Percentiles rank a stretch among this genome's conserved stretches.
Evolutionary conservation across 208 protist genomes (phyloP).

Genomic region (Trichomonas vaginalis): DNA sequence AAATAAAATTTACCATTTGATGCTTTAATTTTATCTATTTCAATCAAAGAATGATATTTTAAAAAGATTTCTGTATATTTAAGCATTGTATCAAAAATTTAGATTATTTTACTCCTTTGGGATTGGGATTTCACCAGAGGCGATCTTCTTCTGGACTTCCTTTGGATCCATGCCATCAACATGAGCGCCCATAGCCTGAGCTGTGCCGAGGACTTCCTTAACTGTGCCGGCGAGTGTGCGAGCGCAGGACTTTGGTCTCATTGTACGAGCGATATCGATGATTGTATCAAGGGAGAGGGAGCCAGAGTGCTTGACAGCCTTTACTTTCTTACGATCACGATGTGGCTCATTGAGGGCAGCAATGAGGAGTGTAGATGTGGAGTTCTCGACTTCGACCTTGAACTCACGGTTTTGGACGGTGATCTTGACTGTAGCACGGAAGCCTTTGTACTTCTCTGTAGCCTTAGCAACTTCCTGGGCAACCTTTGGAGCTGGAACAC

Average conservation of each 20-base stretch:
- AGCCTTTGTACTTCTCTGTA: slow-evolving; percentile 93
- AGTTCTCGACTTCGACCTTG: slow-evolving; percentile 78
- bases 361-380: slow-evolving; percentile 83
- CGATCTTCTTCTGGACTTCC: slow-evolving; percentile 71
- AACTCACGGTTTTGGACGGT: slow-evolving; percentile 92
- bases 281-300: slow-evolving; percentile 87
- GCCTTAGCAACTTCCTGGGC: no score
- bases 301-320: slow-evolving; percentile 80
- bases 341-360: slow-evolving; percentile 93
- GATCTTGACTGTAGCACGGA: slow-evolving; percentile 89
- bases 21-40: no score
- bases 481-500: no score
- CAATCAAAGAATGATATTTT: no score
- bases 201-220: slow-evolving; percentile 94
- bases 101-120: slow-evolving; percentile 24
- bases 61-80: no score
- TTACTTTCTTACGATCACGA: slow-evolving; percentile 95
- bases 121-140: slow-evolving; percentile 66
- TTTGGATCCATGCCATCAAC: slow-evolving; percentile 75
- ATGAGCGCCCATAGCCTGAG: slow-evolving; percentile 87
- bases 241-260: slow-evolving; percentile 74
- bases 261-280: slow-evolving; percentile 79
- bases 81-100: no score
- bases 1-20: no score
- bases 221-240: slow-evolving; percentile 74